Percentiles rank a stretch among this genome's conserved stretches.
Evolutionary conservation across 116 monocot species (phyloP).

Genomic region (Iris pallida): DNA sequence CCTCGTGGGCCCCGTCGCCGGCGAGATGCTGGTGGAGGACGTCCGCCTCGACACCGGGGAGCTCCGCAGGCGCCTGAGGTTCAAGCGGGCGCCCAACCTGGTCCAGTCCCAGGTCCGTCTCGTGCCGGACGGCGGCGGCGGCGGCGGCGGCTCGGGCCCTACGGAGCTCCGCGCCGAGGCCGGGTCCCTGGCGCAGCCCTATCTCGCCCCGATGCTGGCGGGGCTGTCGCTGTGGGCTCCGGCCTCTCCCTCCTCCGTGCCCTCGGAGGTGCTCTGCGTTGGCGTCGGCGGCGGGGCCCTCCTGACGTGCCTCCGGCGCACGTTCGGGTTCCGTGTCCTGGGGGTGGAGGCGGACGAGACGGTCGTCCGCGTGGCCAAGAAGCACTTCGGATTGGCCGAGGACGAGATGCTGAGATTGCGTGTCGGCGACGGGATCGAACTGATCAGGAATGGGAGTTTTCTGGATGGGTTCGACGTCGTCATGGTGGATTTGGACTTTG

Average conservation of each 20-base stretch:
- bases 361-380: constrained; percentile 49
- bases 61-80: constrained; percentile 58
- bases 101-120: constrained; percentile 74
- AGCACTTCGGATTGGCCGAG: constrained; percentile 63
- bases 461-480: constrained; percentile 36
- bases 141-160: neutral
- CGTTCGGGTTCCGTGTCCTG: constrained; percentile 54
- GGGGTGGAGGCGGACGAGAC: constrained; percentile 73
- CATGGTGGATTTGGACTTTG: constrained; percentile 86
- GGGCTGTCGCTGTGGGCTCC: constrained; percentile 35
- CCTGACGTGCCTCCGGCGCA: constrained; percentile 36
- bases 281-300: constrained; percentile 84
- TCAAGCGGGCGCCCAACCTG: constrained; percentile 77
- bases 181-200: constrained; percentile 55
- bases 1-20: constrained; percentile 42
- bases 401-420: constrained; percentile 46
- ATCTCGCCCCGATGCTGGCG: constrained; percentile 69
- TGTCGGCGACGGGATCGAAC: constrained; percentile 56
- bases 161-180: constrained; percentile 7
- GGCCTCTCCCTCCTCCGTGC: neutral
- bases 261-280: constrained; percentile 51
- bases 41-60: constrained; percentile 47
- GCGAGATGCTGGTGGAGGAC: constrained; percentile 85
- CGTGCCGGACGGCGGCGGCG: constrained; percentile 7
- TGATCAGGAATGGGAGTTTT: constrained; percentile 13